phyloP scores from a whole-genome alignment of 805 yeast genomes.

The Cephaloascus albidus region DNA sequence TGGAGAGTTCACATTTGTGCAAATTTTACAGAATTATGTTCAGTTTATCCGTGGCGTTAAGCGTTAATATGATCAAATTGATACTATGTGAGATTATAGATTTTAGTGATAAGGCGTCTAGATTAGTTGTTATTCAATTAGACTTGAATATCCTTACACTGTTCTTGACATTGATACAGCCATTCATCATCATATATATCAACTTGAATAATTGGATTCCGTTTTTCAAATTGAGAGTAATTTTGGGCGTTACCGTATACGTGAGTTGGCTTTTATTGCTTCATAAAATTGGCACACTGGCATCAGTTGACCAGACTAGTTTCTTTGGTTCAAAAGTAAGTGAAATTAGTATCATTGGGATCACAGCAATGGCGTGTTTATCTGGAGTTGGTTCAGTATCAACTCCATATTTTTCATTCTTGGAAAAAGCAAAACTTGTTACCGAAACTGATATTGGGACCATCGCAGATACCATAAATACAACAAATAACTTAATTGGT shows the following conservation, averaged over 20 bases:
- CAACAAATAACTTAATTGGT: constrained; percentile 23
- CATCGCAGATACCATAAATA: constrained; percentile 28
- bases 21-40: constrained; percentile 15
- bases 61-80: constrained; percentile 19
- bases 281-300: constrained; percentile 20
- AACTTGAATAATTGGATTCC: constrained; percentile 16
- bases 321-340: constrained; percentile 33
- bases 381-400: constrained; percentile 45
- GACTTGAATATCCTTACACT: constrained; percentile 28
- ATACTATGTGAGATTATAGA: constrained; percentile 27
- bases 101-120: constrained; percentile 10
- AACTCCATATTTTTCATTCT: constrained; percentile 23
- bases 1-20: constrained; percentile 1
- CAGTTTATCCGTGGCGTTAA: constrained; percentile 18
- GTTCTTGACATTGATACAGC: constrained; percentile 30
- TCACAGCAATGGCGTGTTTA: constrained; percentile 37
- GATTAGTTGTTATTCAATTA: constrained; percentile 25
- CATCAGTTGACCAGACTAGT: constrained; percentile 10
- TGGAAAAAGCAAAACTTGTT: constrained; percentile 11
- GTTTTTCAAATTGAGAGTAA: constrained; percentile 9
- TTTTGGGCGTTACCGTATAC: constrained; percentile 7
- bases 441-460: constrained; percentile 21
- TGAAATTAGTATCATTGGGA: constrained; percentile 38
- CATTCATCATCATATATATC: constrained; percentile 26
- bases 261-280: constrained; percentile 23